phyloP scores from a whole-genome alignment of 179 eudicot genomes.

The Pouteria campechiana region DNA sequence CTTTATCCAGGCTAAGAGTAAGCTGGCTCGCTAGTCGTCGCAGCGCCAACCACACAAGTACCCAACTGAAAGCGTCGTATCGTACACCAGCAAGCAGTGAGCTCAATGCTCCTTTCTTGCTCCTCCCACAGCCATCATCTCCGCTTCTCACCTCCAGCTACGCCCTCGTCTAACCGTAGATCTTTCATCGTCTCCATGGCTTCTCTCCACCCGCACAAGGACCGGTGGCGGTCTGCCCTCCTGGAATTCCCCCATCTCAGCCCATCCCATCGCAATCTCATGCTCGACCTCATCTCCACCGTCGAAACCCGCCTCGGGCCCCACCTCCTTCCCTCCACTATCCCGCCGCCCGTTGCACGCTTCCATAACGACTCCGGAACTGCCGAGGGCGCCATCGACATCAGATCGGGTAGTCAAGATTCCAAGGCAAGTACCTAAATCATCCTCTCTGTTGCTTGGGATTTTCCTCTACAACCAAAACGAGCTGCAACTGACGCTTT shows the following conservation, averaged over 20 bases:
- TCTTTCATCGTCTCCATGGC: too few species aligned
- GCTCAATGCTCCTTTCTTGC: too few species aligned
- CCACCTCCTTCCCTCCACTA: conserved; percentile 49
- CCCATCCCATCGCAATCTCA: conserved; percentile 40
- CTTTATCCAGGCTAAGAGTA: too few species aligned
- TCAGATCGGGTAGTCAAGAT: conserved; percentile 46
- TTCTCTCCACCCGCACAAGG: conserved; percentile 1
- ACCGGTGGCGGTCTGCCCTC: conserved; percentile 16
- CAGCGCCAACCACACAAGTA: too few species aligned
- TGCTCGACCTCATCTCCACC: conserved; percentile 55
- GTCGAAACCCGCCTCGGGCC: conserved; percentile 43
- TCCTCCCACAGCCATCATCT: too few species aligned
- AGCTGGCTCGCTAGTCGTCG: too few species aligned
- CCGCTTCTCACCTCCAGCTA: too few species aligned
- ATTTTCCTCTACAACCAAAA: background rate
- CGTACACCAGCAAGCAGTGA: too few species aligned
- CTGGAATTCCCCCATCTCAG: conserved; percentile 72
- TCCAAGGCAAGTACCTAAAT: conserved; percentile 41
- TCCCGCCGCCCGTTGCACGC: conserved; percentile 53
- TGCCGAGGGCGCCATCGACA: conserved; percentile 37
- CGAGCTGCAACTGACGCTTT: too few species aligned
- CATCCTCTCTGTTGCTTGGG: background rate
- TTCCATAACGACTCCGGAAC: conserved; percentile 33
- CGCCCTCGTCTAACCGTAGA: too few species aligned
- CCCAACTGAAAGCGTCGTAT: too few species aligned